Conservation (phyloP, 2,329 filamentous ascomycete species). For the Microascus cirrosus region DNA sequence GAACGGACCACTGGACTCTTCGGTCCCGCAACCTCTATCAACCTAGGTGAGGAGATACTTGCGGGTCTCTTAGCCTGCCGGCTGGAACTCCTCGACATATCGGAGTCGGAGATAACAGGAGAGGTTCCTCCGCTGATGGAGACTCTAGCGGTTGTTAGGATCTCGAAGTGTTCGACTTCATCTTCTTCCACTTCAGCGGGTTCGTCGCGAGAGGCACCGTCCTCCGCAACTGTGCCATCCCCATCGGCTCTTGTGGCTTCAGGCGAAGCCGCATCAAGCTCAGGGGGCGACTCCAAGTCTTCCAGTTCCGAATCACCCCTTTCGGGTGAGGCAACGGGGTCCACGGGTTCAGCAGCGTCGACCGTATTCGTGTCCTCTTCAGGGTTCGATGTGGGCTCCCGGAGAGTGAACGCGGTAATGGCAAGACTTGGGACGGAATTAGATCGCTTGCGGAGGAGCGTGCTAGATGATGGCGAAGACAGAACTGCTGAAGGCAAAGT, state of each 20-base stretch:
- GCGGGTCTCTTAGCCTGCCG: constrained; percentile 14
- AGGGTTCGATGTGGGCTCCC: background rate
- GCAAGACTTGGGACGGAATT: constrained; percentile 34
- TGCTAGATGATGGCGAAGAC: constrained; percentile 9
- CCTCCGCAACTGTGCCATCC: background rate
- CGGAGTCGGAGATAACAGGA: constrained; percentile 34
- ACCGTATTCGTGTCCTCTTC: background rate
- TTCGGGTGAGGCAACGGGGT: constrained; percentile 5
- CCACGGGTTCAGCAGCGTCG: background rate
- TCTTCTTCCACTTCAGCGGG: constrained; percentile 4
- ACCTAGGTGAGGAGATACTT: constrained; percentile 44
- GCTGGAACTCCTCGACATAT: constrained; percentile 12
- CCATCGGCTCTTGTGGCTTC: background rate
- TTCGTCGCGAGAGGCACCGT: background rate
- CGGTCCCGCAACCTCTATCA: constrained; percentile 43
- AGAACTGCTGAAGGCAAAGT: constrained; percentile 5
- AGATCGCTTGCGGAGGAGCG: constrained; percentile 29
- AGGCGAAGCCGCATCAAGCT: background rate
- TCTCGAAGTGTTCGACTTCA: constrained; percentile 44
- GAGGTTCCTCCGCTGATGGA: constrained; percentile 42
- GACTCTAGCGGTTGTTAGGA: constrained; percentile 44
- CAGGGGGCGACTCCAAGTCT: background rate
- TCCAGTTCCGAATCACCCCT: constrained; percentile 6
- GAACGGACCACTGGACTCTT: constrained; percentile 37
- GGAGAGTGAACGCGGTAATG: constrained; percentile 11